Base-by-base conservation (phyloP, 441 rosid species). In the Gossypium trilobum region DNA sequence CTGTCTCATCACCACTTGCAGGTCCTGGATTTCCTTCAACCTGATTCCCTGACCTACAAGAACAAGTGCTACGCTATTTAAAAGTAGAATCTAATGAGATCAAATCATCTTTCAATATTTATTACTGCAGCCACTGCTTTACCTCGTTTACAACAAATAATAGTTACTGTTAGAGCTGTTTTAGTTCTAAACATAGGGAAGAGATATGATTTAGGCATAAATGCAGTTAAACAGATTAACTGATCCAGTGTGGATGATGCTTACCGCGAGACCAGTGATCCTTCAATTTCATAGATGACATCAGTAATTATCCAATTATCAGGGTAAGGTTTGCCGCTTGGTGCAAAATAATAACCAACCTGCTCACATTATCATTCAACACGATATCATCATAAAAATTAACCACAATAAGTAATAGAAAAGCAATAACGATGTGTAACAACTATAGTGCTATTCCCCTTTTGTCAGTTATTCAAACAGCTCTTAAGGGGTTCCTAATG, bases 321-420 rank as follows among this genome's bases (percentile, higher is more conserved):
- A 81, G 99, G 99, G 78, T 95, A 95, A 78, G 98, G 97, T 85
- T 95, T 95, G 79, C 97, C 97, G 78, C 99, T 92, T 31, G 97
- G 97, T 23, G 99, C 97, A 84, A 89, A 85, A 83, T 86, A 95
- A 78, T 91, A 91, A 71, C 99, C 99, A 82, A 91, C 97, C 99
- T 95, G 83, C 68, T 42, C 1, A 9, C 52, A 63, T 48, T 25
- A 76, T 54, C 22, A 72, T 25, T 14, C 51, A 76, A 29, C 20
- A 61, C 22, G 20, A 70, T 50, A 57, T n/a, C 6, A 52, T 63
- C 31, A 71, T 67, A 77, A 50, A 62, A 33, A 27, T 27, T 50
- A 68, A 16, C 27, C 46, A 68, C 59, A 9, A 23, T 27, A 29
- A 27, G 59, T 16, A 68, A 68, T 16, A 27, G 17, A 16, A 66